Conservation (phyloP, 345 rosid genomes). For the Dipteronia sinensis region DNA sequence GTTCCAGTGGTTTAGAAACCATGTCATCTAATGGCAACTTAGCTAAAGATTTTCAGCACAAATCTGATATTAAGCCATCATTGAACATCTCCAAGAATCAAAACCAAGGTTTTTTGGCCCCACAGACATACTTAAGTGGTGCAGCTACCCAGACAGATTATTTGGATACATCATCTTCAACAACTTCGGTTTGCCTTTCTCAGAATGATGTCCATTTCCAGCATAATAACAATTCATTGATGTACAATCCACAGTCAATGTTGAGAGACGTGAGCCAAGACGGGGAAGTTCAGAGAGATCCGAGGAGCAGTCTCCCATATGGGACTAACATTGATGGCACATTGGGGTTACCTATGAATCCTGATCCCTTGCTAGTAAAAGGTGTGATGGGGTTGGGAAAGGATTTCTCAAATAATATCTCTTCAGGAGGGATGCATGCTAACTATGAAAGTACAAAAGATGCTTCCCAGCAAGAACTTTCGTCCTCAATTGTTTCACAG, state of each 20-base stretch:
- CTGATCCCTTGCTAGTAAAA: slow-evolving; percentile 46
- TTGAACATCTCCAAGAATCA: slow-evolving; percentile 53
- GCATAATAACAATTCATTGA: slow-evolving; percentile 44
- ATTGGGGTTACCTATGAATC: slow-evolving; percentile 35
- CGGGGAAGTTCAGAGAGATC: slow-evolving; percentile 53
- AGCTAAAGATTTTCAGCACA: slow-evolving; percentile 44
- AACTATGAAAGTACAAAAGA: slow-evolving; percentile 54
- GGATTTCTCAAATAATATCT: slow-evolving; percentile 48
- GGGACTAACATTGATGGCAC: slow-evolving; percentile 37
- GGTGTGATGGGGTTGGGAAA: slow-evolving; percentile 45
- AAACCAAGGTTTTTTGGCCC: slow-evolving; percentile 43
- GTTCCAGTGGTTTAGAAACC: slow-evolving; percentile 44
- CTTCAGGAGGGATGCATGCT: slow-evolving; percentile 45
- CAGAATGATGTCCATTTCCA: slow-evolving; percentile 57
- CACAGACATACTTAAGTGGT: slow-evolving; percentile 47
- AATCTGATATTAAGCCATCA: slow-evolving; percentile 60
- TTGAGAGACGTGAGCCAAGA: slow-evolving; percentile 54
- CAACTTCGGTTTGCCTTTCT: slow-evolving; percentile 61
- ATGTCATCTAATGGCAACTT: slow-evolving; percentile 34
- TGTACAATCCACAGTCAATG: slow-evolving; percentile 47
- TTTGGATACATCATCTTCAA: slow-evolving; percentile 77
- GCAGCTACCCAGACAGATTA: slow-evolving; percentile 47
- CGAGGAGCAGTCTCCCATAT: slow-evolving; percentile 43
- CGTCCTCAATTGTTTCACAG: slow-evolving; percentile 67
- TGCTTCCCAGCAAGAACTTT: slow-evolving; percentile 51